A percentile compares a stretch with the other conserved stretches of the same genome.
Evolutionary conservation across 306 rosid genomes (phyloP).

Genomic region (Sindora glabra): DNA sequence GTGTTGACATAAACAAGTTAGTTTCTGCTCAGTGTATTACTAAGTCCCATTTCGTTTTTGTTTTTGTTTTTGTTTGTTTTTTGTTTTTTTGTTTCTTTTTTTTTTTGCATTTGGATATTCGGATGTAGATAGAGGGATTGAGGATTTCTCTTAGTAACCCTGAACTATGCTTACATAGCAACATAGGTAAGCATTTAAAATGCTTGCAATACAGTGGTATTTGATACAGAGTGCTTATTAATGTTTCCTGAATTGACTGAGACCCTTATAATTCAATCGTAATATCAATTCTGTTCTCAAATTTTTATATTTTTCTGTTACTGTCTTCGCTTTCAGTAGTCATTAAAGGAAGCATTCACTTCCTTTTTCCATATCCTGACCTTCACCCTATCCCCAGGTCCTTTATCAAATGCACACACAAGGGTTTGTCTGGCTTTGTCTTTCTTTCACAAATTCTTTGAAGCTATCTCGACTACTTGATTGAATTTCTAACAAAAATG

Average conservation of each 20-base stretch:
- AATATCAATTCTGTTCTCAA: neutral
- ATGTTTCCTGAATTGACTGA: neutral
- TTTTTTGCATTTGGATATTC: no score
- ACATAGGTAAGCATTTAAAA: neutral
- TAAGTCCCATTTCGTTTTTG: no score
- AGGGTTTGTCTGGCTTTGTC: neutral
- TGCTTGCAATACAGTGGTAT: neutral
- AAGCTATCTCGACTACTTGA: neutral
- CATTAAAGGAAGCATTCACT: neutral
- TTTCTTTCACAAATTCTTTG: neutral
- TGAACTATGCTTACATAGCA: no score
- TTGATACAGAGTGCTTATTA: no score
- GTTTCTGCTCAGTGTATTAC: neutral
- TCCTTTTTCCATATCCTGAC: neutral
- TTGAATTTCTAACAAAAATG: constrained; percentile 1
- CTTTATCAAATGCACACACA: neutral
- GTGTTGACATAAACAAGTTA: constrained; percentile 56
- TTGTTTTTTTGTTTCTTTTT: no score
- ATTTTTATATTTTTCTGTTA: constrained; percentile 1
- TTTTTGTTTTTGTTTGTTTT: no score
- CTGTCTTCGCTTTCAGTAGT: neutral
- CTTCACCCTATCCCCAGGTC: neutral
- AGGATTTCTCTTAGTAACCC: no score
- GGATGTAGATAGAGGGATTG: no score
- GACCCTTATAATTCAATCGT: neutral